Base-by-base conservation (phyloP, 1,284 basidiomycete species). In the Hortiboletus rubellus region DNA sequence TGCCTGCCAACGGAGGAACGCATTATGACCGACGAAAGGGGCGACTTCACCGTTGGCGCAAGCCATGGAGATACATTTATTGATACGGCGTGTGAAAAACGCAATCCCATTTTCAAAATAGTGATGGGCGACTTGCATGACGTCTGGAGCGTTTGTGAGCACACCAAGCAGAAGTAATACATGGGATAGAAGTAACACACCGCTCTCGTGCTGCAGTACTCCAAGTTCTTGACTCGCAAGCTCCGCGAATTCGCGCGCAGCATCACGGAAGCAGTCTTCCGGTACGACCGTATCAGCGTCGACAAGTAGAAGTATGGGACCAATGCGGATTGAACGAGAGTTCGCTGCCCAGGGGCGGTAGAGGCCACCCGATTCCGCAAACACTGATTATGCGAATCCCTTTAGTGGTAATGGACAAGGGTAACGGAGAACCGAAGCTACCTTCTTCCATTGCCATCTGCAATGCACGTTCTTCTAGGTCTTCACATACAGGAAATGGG, bases 81-180 rank as follows among this genome's bases (percentile, higher is more conserved):
- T 90, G 72, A 92, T 91, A 30, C 89, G 79, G 8, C 83, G 82
- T 1, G 91, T 93, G 76, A 95, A 94, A 74, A 87, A 87, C 1
- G 90, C 85, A 66, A 94, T 87, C 2, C 89, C 89, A 66, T 90
- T 91, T 70, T 94, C 92, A 65, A 94, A 94, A 74, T 91, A 94
- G 72, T 92, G 88, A 71, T 89, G 75, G 0, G 86, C 87, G 60
- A 94, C 92, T 71, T 92, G 87, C 89, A 94, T 92, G 57, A 92
- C 89, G 63, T 90, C 88, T 84, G 52, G 42, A 7, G 24, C 7
- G 15, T 47, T 36, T 30, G 46, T 65, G 36, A 68, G 46, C 30
- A 61, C 36, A 30, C 30, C 24, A 33, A 52, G 30, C 50, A 37
- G 15, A 36, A 48, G 46, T 17, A 10, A 43, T 9, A 22, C 43